These are phyloP conservation scores for Chaetoceros tenuissimus DNA, from an alignment of 108 stramenopile species.

Conservation along the genomic window DNA sequence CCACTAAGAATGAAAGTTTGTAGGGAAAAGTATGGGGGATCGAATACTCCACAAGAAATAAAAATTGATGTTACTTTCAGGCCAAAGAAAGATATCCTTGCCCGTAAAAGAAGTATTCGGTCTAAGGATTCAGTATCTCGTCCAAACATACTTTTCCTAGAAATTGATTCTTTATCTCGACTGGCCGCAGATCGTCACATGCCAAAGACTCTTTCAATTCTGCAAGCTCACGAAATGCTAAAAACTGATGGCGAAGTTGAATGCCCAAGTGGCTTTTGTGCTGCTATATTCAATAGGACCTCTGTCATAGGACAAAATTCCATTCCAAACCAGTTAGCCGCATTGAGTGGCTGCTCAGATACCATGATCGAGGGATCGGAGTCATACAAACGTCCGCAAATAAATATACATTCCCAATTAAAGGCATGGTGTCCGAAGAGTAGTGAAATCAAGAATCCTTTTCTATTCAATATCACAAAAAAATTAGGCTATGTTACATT, in stretches of 20 bases:
- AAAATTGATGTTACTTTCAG: too few relatives aligned
- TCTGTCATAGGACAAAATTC: conserved; percentile 35
- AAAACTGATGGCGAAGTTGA: background rate
- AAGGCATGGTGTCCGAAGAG: too few relatives aligned
- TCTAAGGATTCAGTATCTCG: too few relatives aligned
- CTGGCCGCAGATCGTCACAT: conserved; percentile 39
- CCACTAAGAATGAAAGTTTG: too few relatives aligned
- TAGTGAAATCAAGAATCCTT: conserved; percentile 15
- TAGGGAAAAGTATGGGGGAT: too few relatives aligned
- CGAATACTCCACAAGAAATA: too few relatives aligned
- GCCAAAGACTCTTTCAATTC: conserved; percentile 24
- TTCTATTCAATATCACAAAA: conserved; percentile 22
- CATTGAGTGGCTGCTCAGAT: conserved; percentile 27
- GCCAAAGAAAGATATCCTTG: too few relatives aligned
- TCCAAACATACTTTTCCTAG: conserved; percentile 40
- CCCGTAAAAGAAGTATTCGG: too few relatives aligned
- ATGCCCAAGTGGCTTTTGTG: conserved; percentile 22
- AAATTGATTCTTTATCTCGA: conserved; percentile 40
- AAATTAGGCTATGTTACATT: conserved; percentile 35
- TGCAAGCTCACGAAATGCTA: conserved; percentile 14
- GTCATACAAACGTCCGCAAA: too few relatives aligned
- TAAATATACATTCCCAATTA: too few relatives aligned
- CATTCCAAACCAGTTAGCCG: conserved; percentile 39
- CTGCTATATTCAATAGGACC: conserved; percentile 21
- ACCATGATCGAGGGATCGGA: background rate